Evolutionary conservation across 345 rosid species (phyloP).

Genomic region (Mallotus nudiflorus): DNA sequence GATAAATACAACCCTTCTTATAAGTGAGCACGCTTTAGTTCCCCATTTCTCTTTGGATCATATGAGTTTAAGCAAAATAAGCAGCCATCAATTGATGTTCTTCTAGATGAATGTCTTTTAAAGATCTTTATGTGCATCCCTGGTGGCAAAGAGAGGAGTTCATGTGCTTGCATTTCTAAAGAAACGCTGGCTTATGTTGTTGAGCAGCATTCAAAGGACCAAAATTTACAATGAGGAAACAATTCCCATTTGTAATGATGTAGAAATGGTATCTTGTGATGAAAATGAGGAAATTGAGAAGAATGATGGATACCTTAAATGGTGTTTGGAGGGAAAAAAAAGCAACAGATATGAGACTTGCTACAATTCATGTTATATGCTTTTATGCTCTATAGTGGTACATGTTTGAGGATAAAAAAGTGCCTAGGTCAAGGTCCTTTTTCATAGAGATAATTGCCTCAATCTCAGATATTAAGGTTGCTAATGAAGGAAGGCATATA

Average conservation of each 20-base stretch:
- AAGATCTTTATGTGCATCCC: slow-evolving; percentile 66
- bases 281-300: slow-evolving; percentile 29
- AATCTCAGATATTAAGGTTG: slow-evolving; percentile 83
- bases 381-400: background rate
- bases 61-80: slow-evolving; percentile 29
- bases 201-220: slow-evolving; percentile 51
- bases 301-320: slow-evolving; percentile 55
- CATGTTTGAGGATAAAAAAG: slow-evolving; percentile 88
- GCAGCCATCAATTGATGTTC: slow-evolving; percentile 53
- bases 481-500: slow-evolving; percentile 74
- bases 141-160: slow-evolving; percentile 51
- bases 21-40: slow-evolving; percentile 61
- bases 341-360: slow-evolving; percentile 70
- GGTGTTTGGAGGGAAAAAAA: slow-evolving; percentile 75
- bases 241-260: slow-evolving; percentile 34
- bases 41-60: slow-evolving; percentile 31
- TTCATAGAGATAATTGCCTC: slow-evolving; percentile 97
- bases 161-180: slow-evolving; percentile 66
- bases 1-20: slow-evolving; percentile 52
- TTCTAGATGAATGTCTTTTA: slow-evolving; percentile 76
- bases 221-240: slow-evolving; percentile 36
- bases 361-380: slow-evolving; percentile 30
- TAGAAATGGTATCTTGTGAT: slow-evolving; percentile 39
- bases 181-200: slow-evolving; percentile 60
- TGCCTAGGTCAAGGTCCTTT: slow-evolving; percentile 74